Base-by-base conservation (phyloP, 768 basidiomycete genomes). In the Floccularia luteovirens region DNA sequence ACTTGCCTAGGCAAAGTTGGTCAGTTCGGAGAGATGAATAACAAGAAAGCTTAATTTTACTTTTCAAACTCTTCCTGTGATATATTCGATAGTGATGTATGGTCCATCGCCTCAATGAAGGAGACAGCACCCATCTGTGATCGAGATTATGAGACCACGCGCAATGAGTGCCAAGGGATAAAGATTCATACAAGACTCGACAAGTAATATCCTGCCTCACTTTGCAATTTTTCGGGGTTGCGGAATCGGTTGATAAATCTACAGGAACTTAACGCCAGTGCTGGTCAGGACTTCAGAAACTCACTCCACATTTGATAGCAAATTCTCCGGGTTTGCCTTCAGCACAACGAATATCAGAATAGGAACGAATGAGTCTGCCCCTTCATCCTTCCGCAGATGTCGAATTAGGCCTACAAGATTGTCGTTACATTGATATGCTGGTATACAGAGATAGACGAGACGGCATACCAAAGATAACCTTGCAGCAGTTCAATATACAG, bases 51-150 rank as follows among this genome's bases (percentile, higher is more conserved):
- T 5, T 20, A 20, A 35, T 47, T 66, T 30, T 53, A 84, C 82
- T 61, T 68, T 56, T 98, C 96, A 43, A 99, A 99, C 46, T 97
- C 90, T 31, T 86, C 84, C 56, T 91, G 87, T 1, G 87, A 78
- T 45, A 98, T 97, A 50, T 88, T 83, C n/a, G 91, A 94, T 31
- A 99, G 64, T 5, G 88, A 87, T 0, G 90, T 84, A 43, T 93
- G 88, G 56, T 98, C 96, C 90, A 99, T 92, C 0, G 91, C 89
- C 62, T 99, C 96, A 46, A 99, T 92, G 57, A 97, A 99, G 1
- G 90, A 88, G 24, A 98, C 89, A 2, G 96, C 91, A 3, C 91
- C 96, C 77, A 86, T 93, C 91, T 97, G 46, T 30, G 27, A 5
- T 21, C 19, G 3, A 5, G 22, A 14, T 5, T 31, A 39, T 24